A percentile compares a stretch with the other conserved stretches of the same genome.
These are phyloP conservation scores for Echeveria elegans DNA, from an alignment of 164 flowering plant species.

Conservation along the genomic window DNA sequence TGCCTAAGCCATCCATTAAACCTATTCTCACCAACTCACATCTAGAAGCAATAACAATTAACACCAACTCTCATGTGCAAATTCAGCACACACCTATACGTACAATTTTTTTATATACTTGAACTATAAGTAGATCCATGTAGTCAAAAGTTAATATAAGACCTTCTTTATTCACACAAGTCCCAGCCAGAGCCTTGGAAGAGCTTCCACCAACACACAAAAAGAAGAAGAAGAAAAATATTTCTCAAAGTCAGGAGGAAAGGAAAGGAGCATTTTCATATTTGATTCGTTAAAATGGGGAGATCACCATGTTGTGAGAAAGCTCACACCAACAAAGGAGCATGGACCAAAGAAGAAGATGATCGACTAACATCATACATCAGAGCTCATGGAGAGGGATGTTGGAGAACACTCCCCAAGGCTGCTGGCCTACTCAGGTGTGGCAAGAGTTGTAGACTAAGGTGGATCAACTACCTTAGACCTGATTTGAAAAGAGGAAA, in stretches of 20 bases:
- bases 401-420: slow-evolving; percentile 97
- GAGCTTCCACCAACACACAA: slow-evolving; percentile 6
- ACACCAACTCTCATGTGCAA: neutral
- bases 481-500: slow-evolving; percentile 96
- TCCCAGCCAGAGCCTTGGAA: neutral
- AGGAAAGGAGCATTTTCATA: too few species aligned
- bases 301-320: slow-evolving; percentile 99
- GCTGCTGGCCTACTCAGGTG: slow-evolving; percentile 97
- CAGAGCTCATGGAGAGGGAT: slow-evolving; percentile 92
- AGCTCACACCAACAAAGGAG: slow-evolving; percentile 99
- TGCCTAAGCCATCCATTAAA: slow-evolving; percentile 25
- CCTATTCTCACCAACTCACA: slow-evolving; percentile 85
- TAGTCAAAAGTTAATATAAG: slow-evolving; percentile 1
- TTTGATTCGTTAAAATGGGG: slow-evolving; percentile 33
- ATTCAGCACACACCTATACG: neutral
- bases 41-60: slow-evolving; percentile 56
- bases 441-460: slow-evolving; percentile 88
- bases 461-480: slow-evolving; percentile 92
- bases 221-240: neutral
- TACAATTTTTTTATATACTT: too few species aligned
- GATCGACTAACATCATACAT: slow-evolving; percentile 82
- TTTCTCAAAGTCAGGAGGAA: neutral
- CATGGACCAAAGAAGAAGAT: slow-evolving; percentile 99
- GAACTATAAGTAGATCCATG: neutral
- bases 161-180: neutral